These are phyloP conservation scores for Verbascum thapsus DNA, from an alignment of 257 asterid genomes.

Conservation along the genomic window DNA sequence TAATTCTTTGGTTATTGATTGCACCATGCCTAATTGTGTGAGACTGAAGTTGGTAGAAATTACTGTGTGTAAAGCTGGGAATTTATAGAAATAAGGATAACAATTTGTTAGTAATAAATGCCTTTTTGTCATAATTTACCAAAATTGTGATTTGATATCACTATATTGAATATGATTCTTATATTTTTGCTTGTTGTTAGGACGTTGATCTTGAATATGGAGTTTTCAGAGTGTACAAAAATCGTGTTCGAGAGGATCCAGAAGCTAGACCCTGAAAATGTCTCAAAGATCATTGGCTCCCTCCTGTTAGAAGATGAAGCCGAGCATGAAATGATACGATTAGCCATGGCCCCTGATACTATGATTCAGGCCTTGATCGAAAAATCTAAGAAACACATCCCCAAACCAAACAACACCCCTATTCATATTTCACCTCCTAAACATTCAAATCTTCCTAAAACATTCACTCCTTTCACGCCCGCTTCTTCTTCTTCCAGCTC, in stretches of 20 bases:
- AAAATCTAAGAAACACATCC: constrained; percentile 16
- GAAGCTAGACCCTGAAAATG: constrained; percentile 33
- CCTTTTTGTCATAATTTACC: background rate
- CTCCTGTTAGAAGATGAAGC: constrained; percentile 22
- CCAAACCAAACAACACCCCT: background rate
- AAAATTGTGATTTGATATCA: background rate
- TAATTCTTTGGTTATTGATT: no score
- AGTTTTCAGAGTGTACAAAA: constrained; percentile 30
- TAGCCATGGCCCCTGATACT: constrained; percentile 30
- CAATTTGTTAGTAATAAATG: background rate
- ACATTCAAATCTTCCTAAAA: background rate
- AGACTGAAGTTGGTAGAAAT: background rate
- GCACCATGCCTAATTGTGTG: background rate
- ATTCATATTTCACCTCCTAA: background rate
- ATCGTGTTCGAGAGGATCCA: constrained; percentile 30
- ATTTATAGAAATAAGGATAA: background rate
- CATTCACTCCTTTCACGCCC: constrained; percentile 27
- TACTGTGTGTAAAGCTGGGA: background rate
- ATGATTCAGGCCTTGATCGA: constrained; percentile 20
- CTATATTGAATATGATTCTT: background rate
- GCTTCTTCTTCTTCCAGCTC: constrained; percentile 10
- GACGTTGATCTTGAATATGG: constrained; percentile 32
- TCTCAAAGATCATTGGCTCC: constrained; percentile 26
- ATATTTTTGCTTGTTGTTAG: constrained; percentile 16
- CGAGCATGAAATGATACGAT: constrained; percentile 30